Conservation (phyloP, 164 flowering plant genomes). For the Paratinospora sagittata region DNA sequence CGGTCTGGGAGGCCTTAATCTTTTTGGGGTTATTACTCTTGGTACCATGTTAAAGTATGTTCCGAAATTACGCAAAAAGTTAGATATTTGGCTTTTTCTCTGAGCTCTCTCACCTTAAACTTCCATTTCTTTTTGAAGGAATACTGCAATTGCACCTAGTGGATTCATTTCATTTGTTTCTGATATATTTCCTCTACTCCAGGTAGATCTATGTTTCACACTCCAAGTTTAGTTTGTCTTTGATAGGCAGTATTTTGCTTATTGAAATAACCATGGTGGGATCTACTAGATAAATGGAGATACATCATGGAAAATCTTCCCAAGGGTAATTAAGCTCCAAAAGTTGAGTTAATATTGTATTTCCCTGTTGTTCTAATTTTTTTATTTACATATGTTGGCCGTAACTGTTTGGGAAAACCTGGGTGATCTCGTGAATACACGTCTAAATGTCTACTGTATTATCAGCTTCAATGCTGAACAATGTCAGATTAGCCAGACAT, state of each 20-base stretch:
- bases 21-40: conserved; percentile 84
- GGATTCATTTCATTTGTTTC: conserved; percentile 74
- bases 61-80: not conserved
- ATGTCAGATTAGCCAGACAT: not conserved
- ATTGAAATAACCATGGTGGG: not conserved
- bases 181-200: conserved; percentile 83
- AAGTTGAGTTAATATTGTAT: not conserved
- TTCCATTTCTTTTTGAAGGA: conserved; percentile 43
- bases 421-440: too few relatives aligned
- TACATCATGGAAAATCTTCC: not conserved
- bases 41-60: conserved; percentile 76
- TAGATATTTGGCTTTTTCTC: not conserved
- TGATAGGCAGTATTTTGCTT: not conserved
- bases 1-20: conserved; percentile 88
- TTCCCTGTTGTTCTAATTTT: not conserved
- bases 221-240: not conserved
- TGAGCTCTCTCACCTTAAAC: conserved; percentile 16
- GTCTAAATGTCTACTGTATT: not conserved
- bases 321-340: not conserved
- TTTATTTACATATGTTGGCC: not conserved
- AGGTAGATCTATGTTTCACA: conserved; percentile 44
- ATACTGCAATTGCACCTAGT: conserved; percentile 40
- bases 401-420: not conserved
- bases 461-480: not conserved
- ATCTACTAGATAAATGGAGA: not conserved